Evolutionary conservation across 2,329 filamentous ascomycete species (phyloP).

Genomic region (Cladobotryum protrusum): DNA sequence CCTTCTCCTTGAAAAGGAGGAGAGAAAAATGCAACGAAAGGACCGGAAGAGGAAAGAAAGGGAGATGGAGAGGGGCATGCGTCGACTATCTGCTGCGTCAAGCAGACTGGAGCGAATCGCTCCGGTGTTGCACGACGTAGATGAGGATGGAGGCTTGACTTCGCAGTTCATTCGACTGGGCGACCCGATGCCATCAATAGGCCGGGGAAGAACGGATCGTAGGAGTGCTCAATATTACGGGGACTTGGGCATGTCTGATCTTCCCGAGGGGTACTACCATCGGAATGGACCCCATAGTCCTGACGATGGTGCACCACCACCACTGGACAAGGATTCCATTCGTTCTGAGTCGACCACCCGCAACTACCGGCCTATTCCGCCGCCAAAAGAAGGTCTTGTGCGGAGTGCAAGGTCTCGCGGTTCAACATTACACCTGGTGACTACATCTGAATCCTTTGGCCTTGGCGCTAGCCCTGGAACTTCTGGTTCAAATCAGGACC

Average conservation of each 20-base stretch:
- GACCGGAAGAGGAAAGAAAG: conserved; percentile 81
- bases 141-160: conserved; percentile 61
- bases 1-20: conserved; percentile 86
- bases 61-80: conserved; percentile 73
- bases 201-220: conserved; percentile 71
- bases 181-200: conserved; percentile 48
- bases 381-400: conserved; percentile 73
- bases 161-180: conserved; percentile 37
- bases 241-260: conserved; percentile 63
- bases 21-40: conserved; percentile 72
- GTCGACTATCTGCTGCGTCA: conserved; percentile 82
- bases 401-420: conserved; percentile 67
- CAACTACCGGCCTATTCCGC: conserved; percentile 68
- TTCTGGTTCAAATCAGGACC: conserved; percentile 21
- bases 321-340: conserved; percentile 72
- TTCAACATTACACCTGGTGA: conserved; percentile 81
- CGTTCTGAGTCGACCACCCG: conserved; percentile 72
- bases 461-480: conserved; percentile 20
- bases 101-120: conserved; percentile 78
- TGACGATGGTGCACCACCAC: conserved; percentile 55
- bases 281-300: conserved; percentile 27
- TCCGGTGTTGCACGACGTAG: conserved; percentile 68
- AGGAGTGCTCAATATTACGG: conserved; percentile 60
- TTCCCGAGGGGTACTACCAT: conserved; percentile 61
- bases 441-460: conserved; percentile 49